phyloP scores from a whole-genome alignment of 805 yeast genomes.

The Wickerhamomyces queroliae region DNA sequence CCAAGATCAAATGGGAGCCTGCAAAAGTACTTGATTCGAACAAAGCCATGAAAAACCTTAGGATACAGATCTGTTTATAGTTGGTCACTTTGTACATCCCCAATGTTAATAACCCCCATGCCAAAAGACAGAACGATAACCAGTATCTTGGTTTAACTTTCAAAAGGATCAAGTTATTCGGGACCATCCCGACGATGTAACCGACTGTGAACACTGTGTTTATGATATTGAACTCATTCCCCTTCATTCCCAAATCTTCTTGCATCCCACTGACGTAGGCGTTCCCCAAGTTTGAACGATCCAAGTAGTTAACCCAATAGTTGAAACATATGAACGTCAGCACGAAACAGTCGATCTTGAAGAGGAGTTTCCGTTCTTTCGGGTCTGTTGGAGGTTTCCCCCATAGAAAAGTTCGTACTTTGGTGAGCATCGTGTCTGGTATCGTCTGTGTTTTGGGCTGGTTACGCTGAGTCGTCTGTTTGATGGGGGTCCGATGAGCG shows the following conservation, averaged over 20 bases:
- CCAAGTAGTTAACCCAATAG: conserved; percentile 45
- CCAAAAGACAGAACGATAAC: conserved; percentile 45
- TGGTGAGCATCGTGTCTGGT: too few relatives aligned
- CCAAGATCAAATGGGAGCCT: conserved; percentile 50
- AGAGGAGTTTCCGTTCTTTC: conserved; percentile 14
- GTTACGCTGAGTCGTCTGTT: too few relatives aligned
- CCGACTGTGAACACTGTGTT: conserved; percentile 58
- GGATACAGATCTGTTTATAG: conserved; percentile 44
- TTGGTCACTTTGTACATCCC: conserved; percentile 42
- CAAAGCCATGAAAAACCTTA: conserved; percentile 55
- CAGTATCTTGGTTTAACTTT: conserved; percentile 51
- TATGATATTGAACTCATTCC: conserved; percentile 44
- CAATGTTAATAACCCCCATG: conserved; percentile 53
- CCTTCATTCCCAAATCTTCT: conserved; percentile 42
- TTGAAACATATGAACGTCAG: conserved; percentile 16
- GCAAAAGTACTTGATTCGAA: conserved; percentile 54
- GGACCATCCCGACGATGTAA: conserved; percentile 55
- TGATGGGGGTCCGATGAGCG: too few relatives aligned
- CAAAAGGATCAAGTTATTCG: conserved; percentile 48
- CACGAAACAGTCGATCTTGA: conserved; percentile 22
- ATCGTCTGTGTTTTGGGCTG: too few relatives aligned
- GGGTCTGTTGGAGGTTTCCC: conserved; percentile 20
- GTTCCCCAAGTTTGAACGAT: conserved; percentile 46
- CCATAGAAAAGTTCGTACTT: conserved; percentile 14
- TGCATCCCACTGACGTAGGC: conserved; percentile 70